phyloP scores from a whole-genome alignment of 495 filamentous ascomycete genomes.

The Penicillium bovifimosum region DNA sequence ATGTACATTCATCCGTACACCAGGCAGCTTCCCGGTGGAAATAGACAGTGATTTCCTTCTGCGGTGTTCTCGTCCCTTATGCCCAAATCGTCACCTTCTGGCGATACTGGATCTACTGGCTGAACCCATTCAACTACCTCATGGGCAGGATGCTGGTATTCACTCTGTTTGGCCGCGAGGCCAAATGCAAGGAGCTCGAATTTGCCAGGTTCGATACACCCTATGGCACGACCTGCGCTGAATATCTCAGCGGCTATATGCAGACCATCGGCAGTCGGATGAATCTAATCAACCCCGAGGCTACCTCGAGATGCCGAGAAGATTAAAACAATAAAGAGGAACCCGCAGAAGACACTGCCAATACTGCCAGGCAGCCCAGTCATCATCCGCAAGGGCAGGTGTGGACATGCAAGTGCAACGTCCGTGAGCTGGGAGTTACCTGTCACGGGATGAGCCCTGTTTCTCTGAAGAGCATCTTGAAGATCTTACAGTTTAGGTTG shows the following conservation, averaged over 20 bases:
- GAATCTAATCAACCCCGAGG: slow-evolving; percentile 45
- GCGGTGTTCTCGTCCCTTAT: slow-evolving; percentile 38
- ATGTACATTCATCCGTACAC: no score
- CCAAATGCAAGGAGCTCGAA: slow-evolving; percentile 53
- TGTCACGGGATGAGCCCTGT: no score
- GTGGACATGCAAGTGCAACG: no score
- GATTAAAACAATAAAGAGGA: no score
- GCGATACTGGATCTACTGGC: slow-evolving; percentile 68
- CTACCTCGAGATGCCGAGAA: slow-evolving; percentile 47
- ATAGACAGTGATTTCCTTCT: slow-evolving; percentile 48
- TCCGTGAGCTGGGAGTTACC: no score
- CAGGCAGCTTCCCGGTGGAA: no score
- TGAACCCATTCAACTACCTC: slow-evolving; percentile 65
- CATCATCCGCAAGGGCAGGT: no score
- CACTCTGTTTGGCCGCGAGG: slow-evolving; percentile 47
- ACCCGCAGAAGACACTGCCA: no score
- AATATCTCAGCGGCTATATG: slow-evolving; percentile 52
- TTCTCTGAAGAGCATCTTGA: no score
- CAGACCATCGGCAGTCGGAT: slow-evolving; percentile 40
- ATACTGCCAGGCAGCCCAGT: no score
- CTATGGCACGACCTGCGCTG: slow-evolving; percentile 42
- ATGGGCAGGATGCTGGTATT: slow-evolving; percentile 54
- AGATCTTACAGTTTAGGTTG: no score
- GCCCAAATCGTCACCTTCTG: slow-evolving; percentile 52
- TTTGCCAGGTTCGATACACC: slow-evolving; percentile 49